Base-by-base conservation (phyloP, 2,329 filamentous ascomycete genomes). In the Fusarium neocosmosporiellum region DNA sequence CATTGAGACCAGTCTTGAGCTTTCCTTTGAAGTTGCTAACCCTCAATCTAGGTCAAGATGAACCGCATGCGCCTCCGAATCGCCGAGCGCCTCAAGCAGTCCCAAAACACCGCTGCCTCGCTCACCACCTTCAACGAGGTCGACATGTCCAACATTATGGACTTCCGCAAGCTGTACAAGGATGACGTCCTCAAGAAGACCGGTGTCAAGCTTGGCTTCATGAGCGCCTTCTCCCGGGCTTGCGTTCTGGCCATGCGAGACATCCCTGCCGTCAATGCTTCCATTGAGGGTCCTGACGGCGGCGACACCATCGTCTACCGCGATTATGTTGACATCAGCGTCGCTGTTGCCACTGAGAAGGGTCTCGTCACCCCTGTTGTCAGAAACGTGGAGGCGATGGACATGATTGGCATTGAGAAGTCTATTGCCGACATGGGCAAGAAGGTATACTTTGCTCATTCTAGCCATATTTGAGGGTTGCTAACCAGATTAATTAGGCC, bases 71-170 rank as follows among this genome's bases (percentile, higher is more conserved):
- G 96, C 75, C 90, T 98, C 70, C 92, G 96, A 71, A 99, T 98
- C 77, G 94, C 96, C 59, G 96, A 99, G 87, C 95, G 96, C 77
- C 90, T 99, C 74, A 99, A 99, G 90, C 96, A 99, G 83, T 98
- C 96, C 22, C 96, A 99, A 83, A 99, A 99, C 86, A 98, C 96
- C 2, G 96, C 96, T 59, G 96, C 96, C 50, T 98, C 96, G 5
- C 88, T 99, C 61, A 98, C 96, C 55, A 99, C 96, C 29, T 99
- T 99, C 89, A 98, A 99, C 84, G 96, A 98, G 84, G 96, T 99
- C 70, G 96, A 99, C 83, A 99, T 99, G 96, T 97, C 96, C 34
- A 94, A 93, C 24, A 88, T 99, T 58, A 98, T 98, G 93, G 94
- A 98, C 72, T 96, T 99, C 87, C 93, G 96, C 77, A 98, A 97